Evolutionary conservation across 2,329 filamentous ascomycete genomes (phyloP), one percentile per base, ranked within the genome.

Genomic region (Albophoma yamanashiensis): DNA sequence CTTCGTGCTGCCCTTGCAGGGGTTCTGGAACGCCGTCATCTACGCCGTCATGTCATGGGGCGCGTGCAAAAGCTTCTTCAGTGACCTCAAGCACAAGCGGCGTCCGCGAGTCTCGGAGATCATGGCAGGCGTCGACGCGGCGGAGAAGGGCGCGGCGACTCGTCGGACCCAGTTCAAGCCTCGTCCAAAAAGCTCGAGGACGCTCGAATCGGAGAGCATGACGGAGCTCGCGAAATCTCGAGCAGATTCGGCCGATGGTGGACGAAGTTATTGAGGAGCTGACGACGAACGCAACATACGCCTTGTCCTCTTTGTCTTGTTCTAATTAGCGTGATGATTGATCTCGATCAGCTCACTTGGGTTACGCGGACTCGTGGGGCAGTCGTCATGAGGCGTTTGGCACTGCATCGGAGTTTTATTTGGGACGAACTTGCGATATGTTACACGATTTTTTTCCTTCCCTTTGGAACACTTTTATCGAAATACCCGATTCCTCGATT

Each of bases 1-100:
- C 0, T 80, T 91, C 47, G 89, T 94, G 1, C 79, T 95, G 11
- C 90, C 91, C 0, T 79, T 92, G 0, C 91, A 95, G 69, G 91
- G 91, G 0, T 89, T 92, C 67, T 94, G 90, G 89, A 95, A 95
- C 70, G 83, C 86, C 22, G 72, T 89, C 61, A 91, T 95, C 65
- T 95, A 94, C 72, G 74, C 85, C 20, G 79, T 83, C 14, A 91
- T 88, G 1, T 90, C 87, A 7, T 83, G 85, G 78, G 73, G 81
- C 57, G 86, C 86, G 0, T 86, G 85, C 68, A 80, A 80, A 68
- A 73, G 74, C 39, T 71, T 84, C 36, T 73, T 70, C 58, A 66
- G 67, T 12, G 76, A 79, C 55, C 60, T 78, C n/a, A 62, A 65
- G 55, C 60, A 64, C 58, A 66, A 66, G 15, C 69, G 64, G 43